Base-by-base conservation (phyloP, 495 filamentous ascomycete genomes). In the Bacidia gigantensis region DNA sequence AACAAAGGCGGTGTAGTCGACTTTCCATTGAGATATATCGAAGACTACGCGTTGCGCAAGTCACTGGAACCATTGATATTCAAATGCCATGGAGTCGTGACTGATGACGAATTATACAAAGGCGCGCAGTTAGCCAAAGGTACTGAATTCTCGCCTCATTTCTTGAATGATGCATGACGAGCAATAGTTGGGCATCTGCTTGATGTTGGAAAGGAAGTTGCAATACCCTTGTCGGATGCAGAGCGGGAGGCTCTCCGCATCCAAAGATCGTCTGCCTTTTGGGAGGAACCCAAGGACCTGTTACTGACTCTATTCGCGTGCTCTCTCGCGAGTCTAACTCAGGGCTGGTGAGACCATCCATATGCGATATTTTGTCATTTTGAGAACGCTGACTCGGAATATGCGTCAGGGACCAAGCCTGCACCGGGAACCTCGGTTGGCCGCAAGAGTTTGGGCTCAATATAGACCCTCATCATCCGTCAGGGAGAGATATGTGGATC, bases 1-100 rank as follows among this genome's bases (percentile, higher is more conserved):
- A 49, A 49, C 21, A 49, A 49, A 25, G 46, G 46, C 10, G 46
- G 46, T 21, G 22, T 49, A 9, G 46, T 49, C 21, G 46, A 49
- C 21, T 49, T 49, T 32, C 46, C 46, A 12, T 18, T 49, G 46
- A 9, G 46, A 9, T 26, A 12, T 22, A 49, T 49, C 12, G 22
- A 12, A 21, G 46, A 49, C 26, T 22, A 49, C 25, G 46, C 11
- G 46, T 21, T 49, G 9, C 17, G 12, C 14, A 18, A 32, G 7
- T 49, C 14, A 5, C 46, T 49, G 14, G 46, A 49, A 21, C 46
- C 46, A 12, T 21, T 49, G 12, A 11, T 7, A 21, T 7, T 18
- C 5, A 49, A 49, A 12, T 49, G 46, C 23, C 12, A 21, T 12
- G 46, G 22, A 9, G 23, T 26, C 5, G 46, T 49, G 5, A 49